Evolutionary conservation across 2,329 filamentous ascomycete genomes (phyloP).

Genomic region (Arthrobotrys musiformis): DNA sequence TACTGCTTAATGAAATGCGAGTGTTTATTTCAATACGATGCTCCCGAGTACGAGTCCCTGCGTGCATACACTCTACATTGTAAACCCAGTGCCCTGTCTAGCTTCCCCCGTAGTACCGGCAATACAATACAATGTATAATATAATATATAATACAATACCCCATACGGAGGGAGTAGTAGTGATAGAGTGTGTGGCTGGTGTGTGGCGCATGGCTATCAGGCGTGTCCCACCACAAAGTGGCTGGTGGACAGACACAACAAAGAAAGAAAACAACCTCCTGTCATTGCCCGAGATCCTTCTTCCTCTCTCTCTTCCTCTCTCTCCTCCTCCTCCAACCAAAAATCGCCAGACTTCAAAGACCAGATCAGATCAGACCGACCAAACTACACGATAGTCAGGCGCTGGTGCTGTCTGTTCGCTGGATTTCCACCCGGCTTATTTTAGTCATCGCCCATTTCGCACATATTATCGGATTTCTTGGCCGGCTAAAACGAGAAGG

Average conservation of each 20-base stretch:
- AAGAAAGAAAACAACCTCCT: background rate
- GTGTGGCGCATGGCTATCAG: background rate
- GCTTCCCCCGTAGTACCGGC: no score
- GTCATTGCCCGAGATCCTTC: background rate
- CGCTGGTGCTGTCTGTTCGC: background rate
- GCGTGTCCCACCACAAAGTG: background rate
- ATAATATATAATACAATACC: no score
- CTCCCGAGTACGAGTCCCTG: no score
- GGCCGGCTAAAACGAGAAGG: constrained; percentile 6
- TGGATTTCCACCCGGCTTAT: background rate
- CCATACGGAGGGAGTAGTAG: no score
- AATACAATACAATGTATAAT: no score
- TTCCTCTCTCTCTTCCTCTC: background rate
- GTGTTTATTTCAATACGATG: no score
- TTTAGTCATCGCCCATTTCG: background rate
- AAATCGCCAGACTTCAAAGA: background rate
- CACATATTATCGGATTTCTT: constrained; percentile 3
- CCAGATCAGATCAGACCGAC: background rate
- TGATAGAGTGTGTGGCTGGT: background rate
- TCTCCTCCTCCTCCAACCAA: background rate
- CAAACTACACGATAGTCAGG: background rate
- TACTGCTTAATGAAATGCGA: no score
- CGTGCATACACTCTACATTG: no score
- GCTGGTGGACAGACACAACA: constrained; percentile 1
- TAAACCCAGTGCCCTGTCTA: no score